Percentiles rank a stretch among this genome's conserved stretches.
These are phyloP conservation scores for Trichaptum fuscoviolaceum DNA, from an alignment of 768 basidiomycete genomes.

Conservation along the genomic window DNA sequence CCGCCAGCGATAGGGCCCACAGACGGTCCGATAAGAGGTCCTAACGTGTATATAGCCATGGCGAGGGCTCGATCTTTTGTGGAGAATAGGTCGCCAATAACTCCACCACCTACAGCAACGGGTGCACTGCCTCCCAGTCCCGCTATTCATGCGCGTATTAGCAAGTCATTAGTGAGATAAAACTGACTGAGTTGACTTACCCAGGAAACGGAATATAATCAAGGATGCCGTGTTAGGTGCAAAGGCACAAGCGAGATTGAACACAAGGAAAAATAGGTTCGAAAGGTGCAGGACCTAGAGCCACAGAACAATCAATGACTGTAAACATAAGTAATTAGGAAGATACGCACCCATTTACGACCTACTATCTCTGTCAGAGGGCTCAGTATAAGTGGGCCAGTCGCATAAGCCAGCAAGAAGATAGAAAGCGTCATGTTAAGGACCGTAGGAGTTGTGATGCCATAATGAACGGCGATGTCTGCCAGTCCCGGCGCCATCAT, in stretches of 20 bases:
- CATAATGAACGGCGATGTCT: slow-evolving; percentile 46
- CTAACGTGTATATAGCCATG: slow-evolving; percentile 64
- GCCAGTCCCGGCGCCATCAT: slow-evolving; percentile 73
- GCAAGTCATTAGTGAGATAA: neutral
- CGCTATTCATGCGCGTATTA: slow-evolving; percentile 28
- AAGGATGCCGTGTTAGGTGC: slow-evolving; percentile 50
- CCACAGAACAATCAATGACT: neutral
- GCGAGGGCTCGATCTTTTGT: slow-evolving; percentile 57
- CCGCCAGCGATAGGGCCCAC: slow-evolving; percentile 64
- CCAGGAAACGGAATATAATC: slow-evolving; percentile 62
- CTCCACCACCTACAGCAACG: slow-evolving; percentile 58
- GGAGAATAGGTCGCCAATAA: slow-evolving; percentile 64
- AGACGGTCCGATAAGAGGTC: slow-evolving; percentile 57
- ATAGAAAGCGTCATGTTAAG: slow-evolving; percentile 55
- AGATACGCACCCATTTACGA: slow-evolving; percentile 53
- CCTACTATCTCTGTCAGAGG: slow-evolving; percentile 53
- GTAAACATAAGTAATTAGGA: neutral
- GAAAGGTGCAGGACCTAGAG: slow-evolving; percentile 58
- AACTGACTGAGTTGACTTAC: slow-evolving; percentile 32
- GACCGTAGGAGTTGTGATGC: slow-evolving; percentile 46
- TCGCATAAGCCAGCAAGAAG: slow-evolving; percentile 58
- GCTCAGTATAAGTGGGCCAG: slow-evolving; percentile 61
- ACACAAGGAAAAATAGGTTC: slow-evolving; percentile 55
- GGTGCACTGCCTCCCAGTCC: slow-evolving; percentile 63
- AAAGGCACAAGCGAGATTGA: slow-evolving; percentile 67